These are phyloP conservation scores for Coemansia sp. DNA, from an alignment of 192 early-diverging fungal species.

Conservation along the genomic window DNA sequence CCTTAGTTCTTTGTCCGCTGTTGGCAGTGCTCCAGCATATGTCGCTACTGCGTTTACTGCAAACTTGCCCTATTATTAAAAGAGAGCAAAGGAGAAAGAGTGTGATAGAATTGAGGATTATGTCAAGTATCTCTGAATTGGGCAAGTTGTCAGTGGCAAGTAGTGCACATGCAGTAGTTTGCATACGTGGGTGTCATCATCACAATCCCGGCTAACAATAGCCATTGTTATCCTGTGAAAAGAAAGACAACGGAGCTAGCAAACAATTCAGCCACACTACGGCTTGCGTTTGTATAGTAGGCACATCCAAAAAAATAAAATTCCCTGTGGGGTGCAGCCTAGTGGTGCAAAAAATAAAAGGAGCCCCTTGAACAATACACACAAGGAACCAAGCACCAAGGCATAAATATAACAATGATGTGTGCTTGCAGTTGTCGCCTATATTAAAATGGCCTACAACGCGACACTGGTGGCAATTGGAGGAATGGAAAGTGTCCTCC, in stretches of 20 bases:
- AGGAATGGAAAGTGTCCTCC: not conserved
- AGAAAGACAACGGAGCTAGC: not conserved
- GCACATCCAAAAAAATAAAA: not conserved
- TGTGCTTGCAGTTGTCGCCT: not conserved
- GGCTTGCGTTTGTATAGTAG: not conserved
- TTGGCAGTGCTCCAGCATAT: constrained; percentile 38
- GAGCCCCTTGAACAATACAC: not conserved
- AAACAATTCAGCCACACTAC: constrained; percentile 4
- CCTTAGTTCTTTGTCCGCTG: constrained; percentile 6
- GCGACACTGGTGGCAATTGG: not conserved
- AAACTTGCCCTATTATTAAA: constrained; percentile 40
- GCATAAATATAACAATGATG: not conserved
- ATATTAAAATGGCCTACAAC: not conserved
- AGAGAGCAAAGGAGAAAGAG: too few relatives aligned
- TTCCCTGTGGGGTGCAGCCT: constrained; percentile 2
- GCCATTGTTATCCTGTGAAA: not conserved
- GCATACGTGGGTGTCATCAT: not conserved
- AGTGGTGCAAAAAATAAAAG: not conserved
- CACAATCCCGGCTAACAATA: not conserved
- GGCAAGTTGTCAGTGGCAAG: not conserved
- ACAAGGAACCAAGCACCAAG: not conserved
- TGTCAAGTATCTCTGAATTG: not conserved
- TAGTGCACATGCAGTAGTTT: not conserved
- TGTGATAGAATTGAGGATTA: not conserved
- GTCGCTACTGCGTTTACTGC: constrained; percentile 51